A percentile compares a stretch with the other conserved stretches of the same genome.
Conservation (phyloP, 257 asterid species). For the Jasminum sambac region DNA sequence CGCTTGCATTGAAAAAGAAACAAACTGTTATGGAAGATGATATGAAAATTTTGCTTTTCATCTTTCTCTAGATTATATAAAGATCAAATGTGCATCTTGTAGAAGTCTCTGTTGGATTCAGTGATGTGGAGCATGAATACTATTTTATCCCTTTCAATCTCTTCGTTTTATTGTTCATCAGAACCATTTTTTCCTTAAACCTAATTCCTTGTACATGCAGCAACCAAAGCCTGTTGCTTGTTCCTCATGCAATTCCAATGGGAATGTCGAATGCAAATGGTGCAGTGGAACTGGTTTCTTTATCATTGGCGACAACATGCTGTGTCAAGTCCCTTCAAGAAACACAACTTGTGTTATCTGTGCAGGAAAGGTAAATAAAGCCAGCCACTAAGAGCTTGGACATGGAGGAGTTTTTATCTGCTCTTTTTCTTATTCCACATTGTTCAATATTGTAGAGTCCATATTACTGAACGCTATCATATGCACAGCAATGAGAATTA, state of each 20-base stretch:
- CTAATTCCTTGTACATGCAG: conserved; percentile 38
- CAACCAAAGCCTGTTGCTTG: conserved; percentile 89
- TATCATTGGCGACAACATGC: conserved; percentile 89
- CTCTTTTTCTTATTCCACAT: background rate
- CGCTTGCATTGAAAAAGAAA: background rate
- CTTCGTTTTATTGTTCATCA: background rate
- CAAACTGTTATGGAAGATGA: background rate
- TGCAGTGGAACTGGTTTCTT: conserved; percentile 95
- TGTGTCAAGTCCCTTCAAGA: conserved; percentile 91
- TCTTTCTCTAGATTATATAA: background rate
- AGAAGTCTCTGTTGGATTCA: background rate
- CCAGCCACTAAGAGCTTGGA: background rate
- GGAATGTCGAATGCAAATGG: conserved; percentile 89
- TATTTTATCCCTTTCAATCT: background rate
- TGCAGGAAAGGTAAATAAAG: conserved; percentile 62
- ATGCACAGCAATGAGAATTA: background rate
- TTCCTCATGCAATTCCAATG: conserved; percentile 72
- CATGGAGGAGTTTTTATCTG: background rate
- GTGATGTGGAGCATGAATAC: background rate
- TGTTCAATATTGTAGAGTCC: background rate
- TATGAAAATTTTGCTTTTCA: background rate
- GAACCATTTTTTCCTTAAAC: background rate
- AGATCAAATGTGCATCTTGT: background rate
- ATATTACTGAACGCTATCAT: background rate
- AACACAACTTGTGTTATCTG: conserved; percentile 83